Evolutionary conservation across 495 filamentous ascomycete genomes (phyloP).

Genomic region (Platismatia glauca): DNA sequence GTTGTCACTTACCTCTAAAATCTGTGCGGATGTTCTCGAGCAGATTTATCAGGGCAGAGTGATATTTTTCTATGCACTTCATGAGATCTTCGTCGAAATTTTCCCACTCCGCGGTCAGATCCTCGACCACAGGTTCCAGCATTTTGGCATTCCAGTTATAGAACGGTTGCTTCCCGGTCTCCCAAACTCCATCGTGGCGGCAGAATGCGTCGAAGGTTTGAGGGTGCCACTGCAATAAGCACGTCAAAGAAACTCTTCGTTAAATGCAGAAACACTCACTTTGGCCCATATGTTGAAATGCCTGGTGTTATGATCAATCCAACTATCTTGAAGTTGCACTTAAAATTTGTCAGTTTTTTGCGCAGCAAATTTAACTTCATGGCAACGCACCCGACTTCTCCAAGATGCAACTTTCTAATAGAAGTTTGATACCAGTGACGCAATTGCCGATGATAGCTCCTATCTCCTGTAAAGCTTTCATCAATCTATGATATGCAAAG

Average conservation of each 20-base stretch:
- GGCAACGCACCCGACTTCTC: neutral
- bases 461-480: neutral
- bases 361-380: no score
- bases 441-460: neutral
- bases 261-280: neutral
- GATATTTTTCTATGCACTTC: neutral
- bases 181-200: neutral
- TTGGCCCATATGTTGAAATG: neutral
- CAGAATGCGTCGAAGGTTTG: constrained; percentile 1
- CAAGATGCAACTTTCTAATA: neutral
- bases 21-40: neutral
- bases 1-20: neutral
- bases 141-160: neutral
- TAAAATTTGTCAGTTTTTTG: neutral
- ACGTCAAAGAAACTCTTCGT: neutral
- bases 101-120: neutral
- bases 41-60: neutral
- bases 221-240: neutral
- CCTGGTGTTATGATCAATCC: neutral
- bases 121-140: neutral
- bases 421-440: neutral
- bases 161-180: neutral
- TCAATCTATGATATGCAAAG: neutral
- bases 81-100: neutral
- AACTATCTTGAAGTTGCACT: neutral